Evolutionary conservation across 2,329 filamentous ascomycete species (phyloP).

Genomic region (Neurospora sp.): DNA sequence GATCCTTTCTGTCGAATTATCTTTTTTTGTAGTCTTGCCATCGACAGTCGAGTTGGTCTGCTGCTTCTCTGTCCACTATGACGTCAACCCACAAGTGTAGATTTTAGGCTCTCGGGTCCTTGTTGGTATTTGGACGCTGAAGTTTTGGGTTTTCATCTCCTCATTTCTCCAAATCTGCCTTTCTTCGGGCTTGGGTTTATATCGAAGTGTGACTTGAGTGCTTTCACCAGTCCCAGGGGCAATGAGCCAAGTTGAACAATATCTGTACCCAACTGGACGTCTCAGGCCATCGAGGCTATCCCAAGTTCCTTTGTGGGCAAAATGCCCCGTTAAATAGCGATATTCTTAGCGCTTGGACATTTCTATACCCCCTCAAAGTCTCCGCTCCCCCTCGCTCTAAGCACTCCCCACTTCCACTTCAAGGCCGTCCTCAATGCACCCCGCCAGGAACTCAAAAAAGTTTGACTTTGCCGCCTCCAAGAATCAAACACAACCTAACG

Average conservation of each 20-base stretch:
- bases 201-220: background rate
- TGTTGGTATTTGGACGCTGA: background rate
- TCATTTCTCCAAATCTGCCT: background rate
- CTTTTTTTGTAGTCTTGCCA: background rate
- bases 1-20: background rate
- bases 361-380: background rate
- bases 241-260: background rate
- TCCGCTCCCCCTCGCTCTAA: background rate
- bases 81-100: background rate
- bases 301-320: background rate
- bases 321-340: background rate
- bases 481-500: background rate
- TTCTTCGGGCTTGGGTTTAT: background rate
- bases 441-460: background rate
- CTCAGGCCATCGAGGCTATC: background rate
- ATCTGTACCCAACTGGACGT: background rate
- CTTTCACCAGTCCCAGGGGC: background rate
- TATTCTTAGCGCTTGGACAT: background rate
- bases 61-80: background rate
- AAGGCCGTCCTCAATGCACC: background rate
- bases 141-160: background rate
- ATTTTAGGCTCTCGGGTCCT: background rate
- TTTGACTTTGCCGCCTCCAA: background rate
- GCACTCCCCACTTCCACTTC: background rate
- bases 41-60: background rate